Percentiles rank a stretch among this genome's conserved stretches.
phyloP scores from a whole-genome alignment of 257 asterid genomes.

The Plectranthus barbatus region DNA sequence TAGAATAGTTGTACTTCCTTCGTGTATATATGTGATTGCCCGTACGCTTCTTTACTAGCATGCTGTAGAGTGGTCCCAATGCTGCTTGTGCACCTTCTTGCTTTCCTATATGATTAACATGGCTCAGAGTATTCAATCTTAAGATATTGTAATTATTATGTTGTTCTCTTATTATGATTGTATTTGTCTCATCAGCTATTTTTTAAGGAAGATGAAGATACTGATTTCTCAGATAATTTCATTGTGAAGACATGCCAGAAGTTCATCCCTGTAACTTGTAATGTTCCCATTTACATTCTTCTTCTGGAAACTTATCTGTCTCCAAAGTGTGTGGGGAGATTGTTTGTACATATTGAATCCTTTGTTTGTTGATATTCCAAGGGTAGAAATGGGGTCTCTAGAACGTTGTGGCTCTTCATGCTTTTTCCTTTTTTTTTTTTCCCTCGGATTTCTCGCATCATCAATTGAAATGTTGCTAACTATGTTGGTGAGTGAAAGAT shows the following conservation, averaged over 20 bases:
- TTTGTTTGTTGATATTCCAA: neutral
- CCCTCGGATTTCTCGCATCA: neutral
- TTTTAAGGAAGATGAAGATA: conserved; percentile 67
- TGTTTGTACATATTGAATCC: neutral
- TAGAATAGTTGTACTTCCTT: neutral
- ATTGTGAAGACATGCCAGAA: conserved; percentile 92
- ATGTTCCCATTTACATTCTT: conserved; percentile 16
- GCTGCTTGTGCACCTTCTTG: neutral
- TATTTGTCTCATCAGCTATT: conserved; percentile 49
- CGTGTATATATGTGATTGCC: neutral
- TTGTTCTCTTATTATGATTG: conserved; percentile 12
- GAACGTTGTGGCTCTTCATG: neutral
- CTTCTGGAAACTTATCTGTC: neutral
- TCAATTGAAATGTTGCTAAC: neutral
- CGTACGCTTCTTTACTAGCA: neutral
- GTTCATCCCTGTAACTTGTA: conserved; percentile 92
- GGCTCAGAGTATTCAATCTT: neutral
- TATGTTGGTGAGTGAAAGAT: neutral
- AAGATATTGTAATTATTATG: neutral
- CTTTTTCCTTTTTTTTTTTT: neutral
- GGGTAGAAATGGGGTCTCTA: neutral
- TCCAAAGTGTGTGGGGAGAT: neutral
- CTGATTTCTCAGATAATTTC: conserved; percentile 86
- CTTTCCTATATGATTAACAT: conserved; percentile 7
- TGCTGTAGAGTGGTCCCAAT: conserved; percentile 1